phyloP scores from a whole-genome alignment of 2,329 filamentous ascomycete genomes.

The Hymenoscyphus albidus region DNA sequence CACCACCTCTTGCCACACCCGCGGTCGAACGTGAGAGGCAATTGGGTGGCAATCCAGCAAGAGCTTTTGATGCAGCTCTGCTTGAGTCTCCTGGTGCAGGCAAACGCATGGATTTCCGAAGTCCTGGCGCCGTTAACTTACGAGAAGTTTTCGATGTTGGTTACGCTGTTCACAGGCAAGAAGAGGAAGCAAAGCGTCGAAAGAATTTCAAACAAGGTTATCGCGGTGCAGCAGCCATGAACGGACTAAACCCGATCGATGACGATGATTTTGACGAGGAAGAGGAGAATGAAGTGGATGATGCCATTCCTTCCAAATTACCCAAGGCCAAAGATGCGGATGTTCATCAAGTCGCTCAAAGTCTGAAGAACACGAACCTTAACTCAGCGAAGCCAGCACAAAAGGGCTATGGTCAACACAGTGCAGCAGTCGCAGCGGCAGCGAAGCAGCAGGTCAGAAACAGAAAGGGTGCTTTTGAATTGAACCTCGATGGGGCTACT shows the following conservation, averaged over 20 bases:
- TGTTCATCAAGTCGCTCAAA: conserved; percentile 75
- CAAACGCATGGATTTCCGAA: conserved; percentile 85
- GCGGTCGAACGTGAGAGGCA: conserved; percentile 40
- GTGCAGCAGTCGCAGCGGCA: conserved; percentile 75
- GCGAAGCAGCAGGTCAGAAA: conserved; percentile 74
- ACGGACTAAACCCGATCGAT: conserved; percentile 60
- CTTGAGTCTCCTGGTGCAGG: conserved; percentile 57
- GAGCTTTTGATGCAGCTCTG: conserved; percentile 54
- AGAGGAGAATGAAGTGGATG: conserved; percentile 57
- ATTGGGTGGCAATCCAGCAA: conserved; percentile 35
- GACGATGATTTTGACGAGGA: conserved; percentile 65
- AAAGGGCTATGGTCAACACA: conserved; percentile 85
- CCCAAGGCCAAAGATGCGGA: conserved; percentile 56
- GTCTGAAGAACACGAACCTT: conserved; percentile 80
- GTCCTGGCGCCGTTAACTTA: conserved; percentile 88
- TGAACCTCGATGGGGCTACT: conserved; percentile 87
- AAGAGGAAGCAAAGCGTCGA: conserved; percentile 89
- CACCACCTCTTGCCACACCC: conserved; percentile 68
- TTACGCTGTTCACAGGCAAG: conserved; percentile 95
- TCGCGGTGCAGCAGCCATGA: conserved; percentile 60
- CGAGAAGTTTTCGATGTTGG: conserved; percentile 97
- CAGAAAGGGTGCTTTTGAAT: conserved; percentile 79
- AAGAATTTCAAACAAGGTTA: conserved; percentile 76
- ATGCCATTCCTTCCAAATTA: conserved; percentile 57
- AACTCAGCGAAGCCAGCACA: conserved; percentile 49